These are phyloP conservation scores for Coniochaeta sp. DNA, from an alignment of 2,329 filamentous ascomycete species.

Conservation along the genomic window DNA sequence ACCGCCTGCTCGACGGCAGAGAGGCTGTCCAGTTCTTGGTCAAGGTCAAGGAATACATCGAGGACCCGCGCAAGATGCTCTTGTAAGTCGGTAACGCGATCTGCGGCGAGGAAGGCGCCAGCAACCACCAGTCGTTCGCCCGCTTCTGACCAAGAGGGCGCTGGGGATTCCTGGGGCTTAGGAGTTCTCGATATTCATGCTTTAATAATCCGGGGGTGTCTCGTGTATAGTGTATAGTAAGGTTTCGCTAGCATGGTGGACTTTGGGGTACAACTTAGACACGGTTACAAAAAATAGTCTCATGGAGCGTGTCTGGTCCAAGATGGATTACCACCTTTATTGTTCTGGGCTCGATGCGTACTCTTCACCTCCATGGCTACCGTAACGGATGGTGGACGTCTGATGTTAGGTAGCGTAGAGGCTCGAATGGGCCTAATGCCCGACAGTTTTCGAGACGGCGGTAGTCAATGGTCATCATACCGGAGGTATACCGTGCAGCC, in stretches of 20 bases:
- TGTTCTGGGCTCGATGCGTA: too few species aligned
- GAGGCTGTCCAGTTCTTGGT: slow-evolving; percentile 95
- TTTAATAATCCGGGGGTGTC: not conserved
- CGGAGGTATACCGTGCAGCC: too few species aligned
- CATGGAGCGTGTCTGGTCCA: not conserved
- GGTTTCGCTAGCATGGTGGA: slow-evolving; percentile 1
- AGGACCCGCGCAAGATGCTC: slow-evolving; percentile 90
- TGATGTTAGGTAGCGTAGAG: not conserved
- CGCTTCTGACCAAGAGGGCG: not conserved
- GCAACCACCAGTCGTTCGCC: not conserved
- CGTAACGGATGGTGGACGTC: not conserved
- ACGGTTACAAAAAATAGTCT: not conserved
- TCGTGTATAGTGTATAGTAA: slow-evolving; percentile 2
- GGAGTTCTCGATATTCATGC: not conserved
- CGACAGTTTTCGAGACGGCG: too few species aligned
- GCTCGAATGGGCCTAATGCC: not conserved
- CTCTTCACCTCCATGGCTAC: not conserved
- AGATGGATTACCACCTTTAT: too few species aligned
- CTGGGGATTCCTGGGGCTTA: not conserved
- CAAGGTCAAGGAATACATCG: slow-evolving; percentile 96
- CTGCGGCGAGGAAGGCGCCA: not conserved
- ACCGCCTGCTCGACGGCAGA: slow-evolving; percentile 87
- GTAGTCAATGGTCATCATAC: too few species aligned
- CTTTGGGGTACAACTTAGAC: not conserved
- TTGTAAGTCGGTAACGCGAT: slow-evolving; percentile 31